Evolutionary conservation across 2,329 filamentous ascomycete genomes (phyloP).

Genomic region (Colletotrichum euphorbiae): DNA sequence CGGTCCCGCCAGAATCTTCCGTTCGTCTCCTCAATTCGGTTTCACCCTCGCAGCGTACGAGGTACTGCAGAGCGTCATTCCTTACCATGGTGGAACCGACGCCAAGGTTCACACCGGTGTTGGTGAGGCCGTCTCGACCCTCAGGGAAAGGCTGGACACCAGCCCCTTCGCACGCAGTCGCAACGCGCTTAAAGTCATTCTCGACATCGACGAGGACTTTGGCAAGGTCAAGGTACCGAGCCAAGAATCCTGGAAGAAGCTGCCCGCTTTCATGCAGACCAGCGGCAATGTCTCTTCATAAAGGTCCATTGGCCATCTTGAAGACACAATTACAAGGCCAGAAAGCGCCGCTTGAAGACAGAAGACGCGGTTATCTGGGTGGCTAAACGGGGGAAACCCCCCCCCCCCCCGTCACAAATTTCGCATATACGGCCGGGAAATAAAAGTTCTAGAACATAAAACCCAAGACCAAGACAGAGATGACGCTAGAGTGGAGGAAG

Average conservation of each 20-base stretch:
- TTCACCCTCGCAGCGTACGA: slow-evolving; percentile 98
- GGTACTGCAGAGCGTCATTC: slow-evolving; percentile 83
- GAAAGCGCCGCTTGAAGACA: background rate
- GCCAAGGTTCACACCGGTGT: slow-evolving; percentile 68
- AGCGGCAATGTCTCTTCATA: slow-evolving; percentile 21
- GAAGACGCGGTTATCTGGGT: background rate
- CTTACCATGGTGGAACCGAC: slow-evolving; percentile 76
- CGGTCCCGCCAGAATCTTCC: slow-evolving; percentile 91
- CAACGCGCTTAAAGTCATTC: slow-evolving; percentile 94
- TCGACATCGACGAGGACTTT: slow-evolving; percentile 95
- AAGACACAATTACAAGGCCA: background rate
- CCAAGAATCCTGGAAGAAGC: slow-evolving; percentile 63
- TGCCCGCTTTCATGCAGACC: slow-evolving; percentile 59
- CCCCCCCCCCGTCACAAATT: slow-evolving; percentile 20
- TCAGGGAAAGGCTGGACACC: slow-evolving; percentile 69
- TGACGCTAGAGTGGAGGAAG: slow-evolving; percentile 20
- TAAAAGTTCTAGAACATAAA: slow-evolving; percentile 34
- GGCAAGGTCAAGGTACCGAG: slow-evolving; percentile 75
- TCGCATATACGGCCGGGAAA: slow-evolving; percentile 31
- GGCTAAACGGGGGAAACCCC: background rate
- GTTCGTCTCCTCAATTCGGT: slow-evolving; percentile 96
- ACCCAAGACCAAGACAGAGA: slow-evolving; percentile 19
- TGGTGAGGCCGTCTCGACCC: slow-evolving; percentile 71
- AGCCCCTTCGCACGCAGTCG: slow-evolving; percentile 73
- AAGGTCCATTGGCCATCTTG: background rate